Evolutionary conservation across 1,284 basidiomycete species (phyloP), one percentile per base, ranked within the genome.

Genomic region (Rhodofomes roseus): DNA sequence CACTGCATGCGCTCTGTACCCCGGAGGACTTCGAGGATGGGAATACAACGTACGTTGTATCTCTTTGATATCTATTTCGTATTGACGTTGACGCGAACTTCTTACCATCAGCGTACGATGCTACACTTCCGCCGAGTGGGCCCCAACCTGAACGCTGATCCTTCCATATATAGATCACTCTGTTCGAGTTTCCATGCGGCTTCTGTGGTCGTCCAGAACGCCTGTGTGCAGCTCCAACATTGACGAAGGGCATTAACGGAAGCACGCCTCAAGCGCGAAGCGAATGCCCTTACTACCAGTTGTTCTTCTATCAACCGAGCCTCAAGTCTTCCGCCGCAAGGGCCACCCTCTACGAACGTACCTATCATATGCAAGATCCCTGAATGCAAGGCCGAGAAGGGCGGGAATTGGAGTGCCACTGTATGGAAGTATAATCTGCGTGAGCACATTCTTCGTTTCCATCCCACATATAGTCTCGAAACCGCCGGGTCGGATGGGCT

Each of bases 401-500:
- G 6, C 6, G 37, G 27, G 12, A 53, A 50, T 4, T 16, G 52
- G 14, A 11, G 25, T 12, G 58, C n/a, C n/a, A n/a, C 56, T 3
- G 55, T 56, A 14, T 60, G 59, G 59, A 60, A 60, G 44, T 60
- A 60, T 29, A 60, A 60, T 37, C 55, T 59, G 39, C 52, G 40
- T 50, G 58, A 59, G 44, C 58, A 59, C 43, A 59, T 59, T 8
- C 44, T 40, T 18, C 11, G 4, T 9, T 31, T 11, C 43, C 55
- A 56, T 36, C 41, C 55, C 20, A 34, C 31, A 4, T 34, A 34
- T 34, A 34, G 31, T 11, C 4, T 34, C 31, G 31, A 34, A 4
- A 34, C 4, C 31, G 31, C 31, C 4, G 31, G 31, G n/a, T n/a
- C n/a, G n/a, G n/a, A n/a, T n/a, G n/a, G n/a, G n/a, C n/a, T n/a